phyloP scores from a whole-genome alignment of 2,329 filamentous ascomycete genomes.

The Microcera coccophila region DNA sequence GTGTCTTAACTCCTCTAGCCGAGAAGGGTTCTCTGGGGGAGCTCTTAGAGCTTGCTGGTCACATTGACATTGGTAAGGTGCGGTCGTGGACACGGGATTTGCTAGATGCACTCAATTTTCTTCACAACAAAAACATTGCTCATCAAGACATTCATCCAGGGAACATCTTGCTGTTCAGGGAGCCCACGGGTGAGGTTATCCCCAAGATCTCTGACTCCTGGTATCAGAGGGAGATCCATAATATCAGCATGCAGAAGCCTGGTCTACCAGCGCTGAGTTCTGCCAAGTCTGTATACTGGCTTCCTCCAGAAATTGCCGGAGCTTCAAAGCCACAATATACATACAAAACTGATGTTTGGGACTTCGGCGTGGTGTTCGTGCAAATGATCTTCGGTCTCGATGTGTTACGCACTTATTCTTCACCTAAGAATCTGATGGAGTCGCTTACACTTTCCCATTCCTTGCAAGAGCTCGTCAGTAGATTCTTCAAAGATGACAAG shows the following conservation, averaged over 20 bases:
- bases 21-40: conserved; percentile 81
- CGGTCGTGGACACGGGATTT: conserved; percentile 90
- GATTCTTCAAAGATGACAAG: conserved; percentile 79
- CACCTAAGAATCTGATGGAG: conserved; percentile 69
- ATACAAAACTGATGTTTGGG: conserved; percentile 89
- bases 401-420: conserved; percentile 71
- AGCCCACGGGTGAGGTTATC: conserved; percentile 62
- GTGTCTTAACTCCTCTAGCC: conserved; percentile 70
- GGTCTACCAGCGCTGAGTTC: conserved; percentile 52
- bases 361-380: conserved; percentile 83
- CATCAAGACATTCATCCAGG: conserved; percentile 79
- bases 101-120: conserved; percentile 80
- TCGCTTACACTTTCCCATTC: conserved; percentile 68
- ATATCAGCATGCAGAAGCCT: conserved; percentile 52
- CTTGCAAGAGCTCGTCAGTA: conserved; percentile 73
- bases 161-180: conserved; percentile 74
- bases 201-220: conserved; percentile 72
- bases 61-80: conserved; percentile 68
- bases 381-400: conserved; percentile 92
- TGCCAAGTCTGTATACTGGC: conserved; percentile 76
- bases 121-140: conserved; percentile 78
- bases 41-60: conserved; percentile 73
- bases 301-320: conserved; percentile 70
- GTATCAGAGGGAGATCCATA: conserved; percentile 66
- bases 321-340: conserved; percentile 60